These are phyloP conservation scores for Peronospora destructor DNA, from an alignment of 352 stramenopile genomes.

Conservation along the genomic window DNA sequence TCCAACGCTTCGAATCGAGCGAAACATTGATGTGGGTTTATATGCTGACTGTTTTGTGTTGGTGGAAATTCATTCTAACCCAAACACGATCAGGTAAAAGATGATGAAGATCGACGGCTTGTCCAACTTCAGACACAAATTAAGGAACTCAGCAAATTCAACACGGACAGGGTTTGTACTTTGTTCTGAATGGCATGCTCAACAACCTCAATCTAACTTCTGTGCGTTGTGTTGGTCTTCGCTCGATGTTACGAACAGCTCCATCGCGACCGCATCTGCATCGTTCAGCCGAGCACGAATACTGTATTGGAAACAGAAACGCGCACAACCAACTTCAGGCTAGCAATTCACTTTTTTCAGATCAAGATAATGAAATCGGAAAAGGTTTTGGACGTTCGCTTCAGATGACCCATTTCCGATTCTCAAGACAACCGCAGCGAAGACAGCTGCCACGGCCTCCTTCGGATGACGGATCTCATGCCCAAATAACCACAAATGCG, in stretches of 20 bases:
- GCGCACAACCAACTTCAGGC: constrained; percentile 24
- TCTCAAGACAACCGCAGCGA: constrained; percentile 31
- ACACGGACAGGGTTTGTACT: constrained; percentile 62
- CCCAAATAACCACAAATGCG: background rate
- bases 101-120: constrained; percentile 90
- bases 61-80: background rate
- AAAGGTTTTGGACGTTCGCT: constrained; percentile 38
- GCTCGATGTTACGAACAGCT: constrained; percentile 15
- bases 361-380: constrained; percentile 39
- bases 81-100: constrained; percentile 65
- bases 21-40: constrained; percentile 87
- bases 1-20: constrained; percentile 88
- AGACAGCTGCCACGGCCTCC: constrained; percentile 22
- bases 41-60: background rate
- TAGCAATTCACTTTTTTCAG: constrained; percentile 20
- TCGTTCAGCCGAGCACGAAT: constrained; percentile 60
- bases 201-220: constrained; percentile 1
- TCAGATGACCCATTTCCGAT: constrained; percentile 26
- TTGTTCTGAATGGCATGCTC: background rate
- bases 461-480: constrained; percentile 20
- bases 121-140: constrained; percentile 89
- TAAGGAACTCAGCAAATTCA: constrained; percentile 76
- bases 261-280: no score
- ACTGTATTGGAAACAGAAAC: constrained; percentile 27
- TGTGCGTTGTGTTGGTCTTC: background rate